Evolutionary conservation across 2,329 filamentous ascomycete genomes (phyloP).

Genomic region (Trichoderma simmonsii): DNA sequence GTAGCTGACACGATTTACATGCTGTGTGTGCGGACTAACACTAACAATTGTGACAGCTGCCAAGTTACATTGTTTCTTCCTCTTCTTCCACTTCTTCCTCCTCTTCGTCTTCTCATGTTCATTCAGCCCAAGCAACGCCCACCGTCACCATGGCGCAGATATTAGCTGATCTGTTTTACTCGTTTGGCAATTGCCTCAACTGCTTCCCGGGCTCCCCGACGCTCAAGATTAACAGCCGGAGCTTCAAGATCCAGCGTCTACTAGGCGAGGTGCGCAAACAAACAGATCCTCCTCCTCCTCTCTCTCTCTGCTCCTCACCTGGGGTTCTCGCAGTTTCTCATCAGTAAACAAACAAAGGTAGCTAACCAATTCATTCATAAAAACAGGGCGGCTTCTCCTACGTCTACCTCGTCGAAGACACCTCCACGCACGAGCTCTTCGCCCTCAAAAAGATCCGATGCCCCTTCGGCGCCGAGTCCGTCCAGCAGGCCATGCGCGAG

Average conservation of each 20-base stretch:
- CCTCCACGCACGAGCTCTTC: constrained; percentile 75
- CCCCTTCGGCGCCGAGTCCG: constrained; percentile 94
- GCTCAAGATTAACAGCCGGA: constrained; percentile 89
- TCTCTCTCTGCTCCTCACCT: neutral
- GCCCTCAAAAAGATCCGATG: constrained; percentile 99
- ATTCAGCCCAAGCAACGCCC: neutral
- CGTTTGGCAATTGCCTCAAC: constrained; percentile 89
- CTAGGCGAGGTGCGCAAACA: constrained; percentile 72
- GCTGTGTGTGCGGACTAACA: neutral
- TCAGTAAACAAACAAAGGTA: neutral
- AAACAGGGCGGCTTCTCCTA: constrained; percentile 91
- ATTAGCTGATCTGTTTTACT: constrained; percentile 84
- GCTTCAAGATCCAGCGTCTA: constrained; percentile 91
- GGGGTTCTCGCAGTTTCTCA: neutral
- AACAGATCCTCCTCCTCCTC: neutral
- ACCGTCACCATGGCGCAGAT: constrained; percentile 67
- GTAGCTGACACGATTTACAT: neutral
- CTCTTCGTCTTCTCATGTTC: neutral
- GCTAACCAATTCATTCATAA: neutral
- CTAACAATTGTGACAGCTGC: neutral
- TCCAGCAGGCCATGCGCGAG: constrained; percentile 91
- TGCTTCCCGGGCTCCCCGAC: constrained; percentile 95
- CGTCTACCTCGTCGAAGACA: constrained; percentile 97
- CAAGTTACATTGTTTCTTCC: neutral
- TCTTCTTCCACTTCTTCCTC: neutral